Evolutionary conservation across 2,329 filamentous ascomycete genomes (phyloP).

Genomic region (Alternaria rosae): DNA sequence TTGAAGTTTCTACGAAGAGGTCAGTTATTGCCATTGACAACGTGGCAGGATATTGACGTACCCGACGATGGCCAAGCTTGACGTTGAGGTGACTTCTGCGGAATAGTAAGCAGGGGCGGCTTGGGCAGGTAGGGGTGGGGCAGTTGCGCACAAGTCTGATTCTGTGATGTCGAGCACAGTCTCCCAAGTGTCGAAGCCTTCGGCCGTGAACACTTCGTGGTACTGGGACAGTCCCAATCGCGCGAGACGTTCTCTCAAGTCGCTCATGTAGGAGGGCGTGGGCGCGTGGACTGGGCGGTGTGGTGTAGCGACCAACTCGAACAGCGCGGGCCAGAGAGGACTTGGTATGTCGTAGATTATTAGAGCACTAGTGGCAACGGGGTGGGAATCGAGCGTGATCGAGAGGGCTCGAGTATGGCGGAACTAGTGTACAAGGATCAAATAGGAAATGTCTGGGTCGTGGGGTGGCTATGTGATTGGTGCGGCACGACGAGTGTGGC

Average conservation of each 20-base stretch:
- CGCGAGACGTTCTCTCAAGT: slow-evolving; percentile 71
- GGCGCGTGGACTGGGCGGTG: slow-evolving; percentile 9
- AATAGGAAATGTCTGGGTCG: slow-evolving; percentile 41
- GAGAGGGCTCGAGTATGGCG: slow-evolving; percentile 19
- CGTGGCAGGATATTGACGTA: slow-evolving; percentile 53
- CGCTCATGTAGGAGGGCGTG: slow-evolving; percentile 62
- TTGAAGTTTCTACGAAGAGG: slow-evolving; percentile 72
- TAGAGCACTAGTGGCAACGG: slow-evolving; percentile 31
- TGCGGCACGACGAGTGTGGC: slow-evolving; percentile 30
- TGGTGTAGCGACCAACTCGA: slow-evolving; percentile 11
- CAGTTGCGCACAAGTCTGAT: slow-evolving; percentile 72
- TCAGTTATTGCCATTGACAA: slow-evolving; percentile 7
- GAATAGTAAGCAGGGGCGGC: slow-evolving; percentile 17
- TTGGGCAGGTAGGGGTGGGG: slow-evolving; percentile 14
- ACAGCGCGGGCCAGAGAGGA: slow-evolving; percentile 7
- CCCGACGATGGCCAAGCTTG: slow-evolving; percentile 81
- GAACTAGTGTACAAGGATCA: slow-evolving; percentile 36
- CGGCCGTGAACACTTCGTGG: slow-evolving; percentile 73
- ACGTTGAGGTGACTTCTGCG: slow-evolving; percentile 75
- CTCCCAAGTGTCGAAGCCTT: slow-evolving; percentile 87
- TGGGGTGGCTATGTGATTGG: slow-evolving; percentile 34
- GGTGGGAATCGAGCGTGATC: slow-evolving; percentile 9
- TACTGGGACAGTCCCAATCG: slow-evolving; percentile 83
- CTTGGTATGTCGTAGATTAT: slow-evolving; percentile 59
- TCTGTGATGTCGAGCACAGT: slow-evolving; percentile 85